A percentile compares a stretch with the other conserved stretches of the same genome.
phyloP scores from a whole-genome alignment of 495 filamentous ascomycete genomes.

The Xylaria telfairii region DNA sequence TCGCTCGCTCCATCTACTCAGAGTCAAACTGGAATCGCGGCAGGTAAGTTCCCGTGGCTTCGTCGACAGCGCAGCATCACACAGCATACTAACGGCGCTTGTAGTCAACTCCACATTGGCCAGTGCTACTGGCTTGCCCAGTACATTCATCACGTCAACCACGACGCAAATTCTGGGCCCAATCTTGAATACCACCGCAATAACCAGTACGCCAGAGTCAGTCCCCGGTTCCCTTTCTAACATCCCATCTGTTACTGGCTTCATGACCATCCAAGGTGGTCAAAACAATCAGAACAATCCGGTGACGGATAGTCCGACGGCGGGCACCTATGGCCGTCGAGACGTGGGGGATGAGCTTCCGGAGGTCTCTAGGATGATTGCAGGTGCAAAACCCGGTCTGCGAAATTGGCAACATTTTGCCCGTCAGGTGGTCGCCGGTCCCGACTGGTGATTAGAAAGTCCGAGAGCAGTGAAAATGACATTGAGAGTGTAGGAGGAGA shows the following conservation, averaged over 20 bases:
- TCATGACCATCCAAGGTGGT: not conserved
- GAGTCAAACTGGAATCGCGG: conserved; percentile 4
- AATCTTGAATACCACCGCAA: conserved; percentile 27
- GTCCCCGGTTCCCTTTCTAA: conserved; percentile 6
- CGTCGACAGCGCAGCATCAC: not conserved
- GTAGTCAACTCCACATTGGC: conserved; percentile 16
- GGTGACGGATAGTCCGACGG: not conserved
- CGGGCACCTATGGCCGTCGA: conserved; percentile 1
- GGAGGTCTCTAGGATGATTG: not conserved
- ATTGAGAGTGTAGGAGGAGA: not conserved
- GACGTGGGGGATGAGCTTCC: conserved; percentile 9
- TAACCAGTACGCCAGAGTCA: conserved; percentile 1
- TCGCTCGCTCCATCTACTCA: not conserved
- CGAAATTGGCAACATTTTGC: conserved; percentile 19
- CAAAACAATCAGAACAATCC: not conserved
- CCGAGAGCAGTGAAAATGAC: not conserved
- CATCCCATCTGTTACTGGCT: conserved; percentile 5
- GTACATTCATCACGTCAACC: conserved; percentile 39
- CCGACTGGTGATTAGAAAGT: conserved; percentile 13
- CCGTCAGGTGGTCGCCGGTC: conserved; percentile 5
- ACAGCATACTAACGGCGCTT: not conserved
- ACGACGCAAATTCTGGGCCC: conserved; percentile 26
- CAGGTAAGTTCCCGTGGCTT: conserved; percentile 17
- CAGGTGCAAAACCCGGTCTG: not conserved
- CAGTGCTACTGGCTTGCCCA: conserved; percentile 23